Conservation (phyloP, 2,329 filamentous ascomycete genomes). For the Penicillium aurantiogriseum region DNA sequence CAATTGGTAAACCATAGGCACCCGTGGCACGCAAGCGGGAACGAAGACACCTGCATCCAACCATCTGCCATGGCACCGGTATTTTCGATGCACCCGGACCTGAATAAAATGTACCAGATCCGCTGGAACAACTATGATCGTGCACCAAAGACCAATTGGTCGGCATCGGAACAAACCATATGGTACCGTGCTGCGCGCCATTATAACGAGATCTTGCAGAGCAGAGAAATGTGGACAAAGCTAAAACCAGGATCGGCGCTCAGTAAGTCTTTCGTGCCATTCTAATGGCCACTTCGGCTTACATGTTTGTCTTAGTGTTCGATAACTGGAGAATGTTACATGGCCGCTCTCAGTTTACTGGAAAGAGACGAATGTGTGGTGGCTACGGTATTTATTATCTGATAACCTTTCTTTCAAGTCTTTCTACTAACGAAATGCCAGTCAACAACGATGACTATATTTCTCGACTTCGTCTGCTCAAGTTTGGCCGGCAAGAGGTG, state of each 20-base stretch:
- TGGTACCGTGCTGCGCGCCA: conserved; percentile 82
- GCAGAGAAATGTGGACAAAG: conserved; percentile 76
- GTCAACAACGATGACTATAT: conserved; percentile 79
- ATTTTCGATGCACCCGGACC: conserved; percentile 57
- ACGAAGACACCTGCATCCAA: conserved; percentile 75
- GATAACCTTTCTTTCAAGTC: background rate
- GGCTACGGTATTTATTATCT: conserved; percentile 69
- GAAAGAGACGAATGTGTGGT: conserved; percentile 83
- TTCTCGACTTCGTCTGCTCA: conserved; percentile 72
- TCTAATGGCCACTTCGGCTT: background rate
- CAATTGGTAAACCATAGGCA: conserved; percentile 59
- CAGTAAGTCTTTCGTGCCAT: conserved; percentile 53
- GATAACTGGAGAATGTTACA: conserved; percentile 96
- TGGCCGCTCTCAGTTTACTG: conserved; percentile 78
- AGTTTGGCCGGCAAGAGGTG: conserved; percentile 49
- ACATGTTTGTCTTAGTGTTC: conserved; percentile 61
- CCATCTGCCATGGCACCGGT: conserved; percentile 71
- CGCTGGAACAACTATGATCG: conserved; percentile 95
- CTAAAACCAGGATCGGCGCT: conserved; percentile 74
- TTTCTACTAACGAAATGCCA: conserved; percentile 33
- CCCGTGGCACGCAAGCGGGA: conserved; percentile 82
- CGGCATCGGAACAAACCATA: conserved; percentile 47
- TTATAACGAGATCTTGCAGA: conserved; percentile 68
- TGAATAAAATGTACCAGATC: conserved; percentile 58
- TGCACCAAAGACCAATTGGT: conserved; percentile 62